Evolutionary conservation across 2,329 filamentous ascomycete species (phyloP).

Genomic region (Endoconidiophora laricicola): DNA sequence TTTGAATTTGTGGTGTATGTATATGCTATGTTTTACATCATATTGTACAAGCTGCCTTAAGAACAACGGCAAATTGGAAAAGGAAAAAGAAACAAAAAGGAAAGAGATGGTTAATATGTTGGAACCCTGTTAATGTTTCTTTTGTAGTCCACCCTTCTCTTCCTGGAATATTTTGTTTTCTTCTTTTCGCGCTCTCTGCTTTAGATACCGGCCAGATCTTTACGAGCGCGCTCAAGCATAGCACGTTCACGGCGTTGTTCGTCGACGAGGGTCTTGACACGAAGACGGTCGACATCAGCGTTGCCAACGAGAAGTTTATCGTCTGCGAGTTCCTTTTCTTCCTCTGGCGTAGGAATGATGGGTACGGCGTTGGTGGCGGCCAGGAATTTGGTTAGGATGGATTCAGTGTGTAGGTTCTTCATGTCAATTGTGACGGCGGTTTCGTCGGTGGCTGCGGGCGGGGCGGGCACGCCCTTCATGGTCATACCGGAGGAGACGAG

Average conservation of each 20-base stretch:
- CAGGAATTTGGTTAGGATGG: conserved; percentile 48
- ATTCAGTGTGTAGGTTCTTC: conserved; percentile 40
- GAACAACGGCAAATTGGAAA: no score
- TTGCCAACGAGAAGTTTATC: neutral
- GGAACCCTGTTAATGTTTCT: no score
- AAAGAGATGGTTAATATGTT: no score
- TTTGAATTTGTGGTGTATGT: neutral
- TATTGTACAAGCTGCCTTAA: conserved; percentile 28
- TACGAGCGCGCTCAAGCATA: conserved; percentile 11
- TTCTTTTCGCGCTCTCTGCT: conserved; percentile 34
- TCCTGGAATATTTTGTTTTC: conserved; percentile 27
- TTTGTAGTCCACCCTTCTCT: conserved; percentile 29
- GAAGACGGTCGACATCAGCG: conserved; percentile 5
- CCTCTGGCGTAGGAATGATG: conserved; percentile 41
- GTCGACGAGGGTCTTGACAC: conserved; percentile 7
- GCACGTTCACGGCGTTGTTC: conserved; percentile 9
- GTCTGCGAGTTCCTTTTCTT: conserved; percentile 30
- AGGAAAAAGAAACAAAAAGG: no score
- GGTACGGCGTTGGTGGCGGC: conserved; percentile 41
- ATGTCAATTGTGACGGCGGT: conserved; percentile 42
- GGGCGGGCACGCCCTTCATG: conserved; percentile 27
- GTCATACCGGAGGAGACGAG: conserved; percentile 29
- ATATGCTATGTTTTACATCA: conserved; percentile 1
- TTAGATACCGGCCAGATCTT: conserved; percentile 20
- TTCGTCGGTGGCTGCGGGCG: conserved; percentile 31